phyloP scores from a whole-genome alignment of 75 land plant genomes.

The Selaginella moellendorffii region DNA sequence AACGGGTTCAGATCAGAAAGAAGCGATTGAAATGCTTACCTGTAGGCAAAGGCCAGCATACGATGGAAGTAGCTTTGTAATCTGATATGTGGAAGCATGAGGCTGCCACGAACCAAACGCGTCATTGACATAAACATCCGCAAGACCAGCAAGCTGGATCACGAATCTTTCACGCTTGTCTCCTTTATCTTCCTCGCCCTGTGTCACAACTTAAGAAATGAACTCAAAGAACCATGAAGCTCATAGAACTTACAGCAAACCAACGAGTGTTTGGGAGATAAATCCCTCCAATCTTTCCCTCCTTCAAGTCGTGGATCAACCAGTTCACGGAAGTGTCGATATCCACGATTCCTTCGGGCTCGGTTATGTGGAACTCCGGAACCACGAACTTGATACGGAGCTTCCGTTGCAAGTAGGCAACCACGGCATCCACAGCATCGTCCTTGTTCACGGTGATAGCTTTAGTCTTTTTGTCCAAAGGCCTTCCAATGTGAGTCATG shows the following conservation, averaged over 20 bases:
- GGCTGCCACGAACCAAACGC: slow-evolving; percentile 47
- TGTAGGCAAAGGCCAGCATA: slow-evolving; percentile 43
- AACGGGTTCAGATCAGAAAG: not conserved
- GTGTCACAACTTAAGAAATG: too few species aligned
- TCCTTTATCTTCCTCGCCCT: slow-evolving; percentile 45
- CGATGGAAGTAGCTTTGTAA: slow-evolving; percentile 32
- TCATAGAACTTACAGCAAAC: slow-evolving; percentile 29
- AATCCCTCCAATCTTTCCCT: slow-evolving; percentile 37
- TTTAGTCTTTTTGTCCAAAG: slow-evolving; percentile 35
- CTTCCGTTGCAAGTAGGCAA: slow-evolving; percentile 36
- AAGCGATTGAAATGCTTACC: slow-evolving; percentile 10
- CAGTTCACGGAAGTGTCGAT: slow-evolving; percentile 42
- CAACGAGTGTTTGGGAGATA: slow-evolving; percentile 39
- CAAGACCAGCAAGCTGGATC: slow-evolving; percentile 38
- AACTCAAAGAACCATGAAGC: not conserved
- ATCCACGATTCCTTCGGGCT: slow-evolving; percentile 30
- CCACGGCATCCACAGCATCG: slow-evolving; percentile 37
- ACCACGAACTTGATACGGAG: slow-evolving; percentile 37
- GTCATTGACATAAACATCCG: slow-evolving; percentile 40
- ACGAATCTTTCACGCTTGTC: slow-evolving; percentile 27
- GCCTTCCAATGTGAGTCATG: slow-evolving; percentile 39
- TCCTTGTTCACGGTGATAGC: slow-evolving; percentile 22
- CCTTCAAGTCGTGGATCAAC: slow-evolving; percentile 35
- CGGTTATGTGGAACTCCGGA: slow-evolving; percentile 21
- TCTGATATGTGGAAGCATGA: slow-evolving; percentile 34